Conservation (phyloP, 2,329 filamentous ascomycete genomes). For the Exophiala phaeomuriformis region DNA sequence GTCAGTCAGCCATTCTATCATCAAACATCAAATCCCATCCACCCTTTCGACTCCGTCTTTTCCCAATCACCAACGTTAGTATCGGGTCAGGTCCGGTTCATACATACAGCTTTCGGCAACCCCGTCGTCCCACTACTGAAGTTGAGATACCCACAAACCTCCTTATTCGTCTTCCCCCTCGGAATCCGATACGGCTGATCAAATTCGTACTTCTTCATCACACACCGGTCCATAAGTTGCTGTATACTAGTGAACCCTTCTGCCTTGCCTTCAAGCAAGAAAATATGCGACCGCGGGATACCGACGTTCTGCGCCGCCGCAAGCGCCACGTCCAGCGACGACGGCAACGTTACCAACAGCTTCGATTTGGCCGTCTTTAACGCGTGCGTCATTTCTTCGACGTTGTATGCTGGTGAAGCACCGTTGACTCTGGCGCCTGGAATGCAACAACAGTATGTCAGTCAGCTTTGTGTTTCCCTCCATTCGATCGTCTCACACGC, state of each 20-base stretch:
- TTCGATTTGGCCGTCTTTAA: conserved; percentile 51
- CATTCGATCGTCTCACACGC: too few species aligned
- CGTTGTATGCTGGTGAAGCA: conserved; percentile 57
- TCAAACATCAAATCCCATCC: too few species aligned
- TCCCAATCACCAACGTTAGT: too few species aligned
- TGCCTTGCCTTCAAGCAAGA: conserved; percentile 49
- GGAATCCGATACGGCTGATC: conserved; percentile 43
- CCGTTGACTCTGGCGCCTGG: conserved; percentile 50
- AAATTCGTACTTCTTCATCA: conserved; percentile 11
- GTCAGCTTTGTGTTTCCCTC: too few species aligned
- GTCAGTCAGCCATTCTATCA: not conserved
- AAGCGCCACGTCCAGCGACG: conserved; percentile 48
- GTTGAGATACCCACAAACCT: conserved; percentile 49
- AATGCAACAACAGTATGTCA: too few species aligned
- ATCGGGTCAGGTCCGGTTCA: too few species aligned
- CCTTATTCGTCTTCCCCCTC: conserved; percentile 47
- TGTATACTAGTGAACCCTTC: conserved; percentile 42
- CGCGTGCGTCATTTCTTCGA: conserved; percentile 62
- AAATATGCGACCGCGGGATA: conserved; percentile 45
- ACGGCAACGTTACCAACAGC: conserved; percentile 51
- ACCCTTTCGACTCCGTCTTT: too few species aligned
- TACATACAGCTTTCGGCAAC: conserved; percentile 66
- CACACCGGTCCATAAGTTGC: conserved; percentile 31
- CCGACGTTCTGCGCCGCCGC: conserved; percentile 49
- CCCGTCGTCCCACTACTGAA: conserved; percentile 71